phyloP scores from a whole-genome alignment of 768 basidiomycete genomes.

The Xerocomus potaroensis region DNA sequence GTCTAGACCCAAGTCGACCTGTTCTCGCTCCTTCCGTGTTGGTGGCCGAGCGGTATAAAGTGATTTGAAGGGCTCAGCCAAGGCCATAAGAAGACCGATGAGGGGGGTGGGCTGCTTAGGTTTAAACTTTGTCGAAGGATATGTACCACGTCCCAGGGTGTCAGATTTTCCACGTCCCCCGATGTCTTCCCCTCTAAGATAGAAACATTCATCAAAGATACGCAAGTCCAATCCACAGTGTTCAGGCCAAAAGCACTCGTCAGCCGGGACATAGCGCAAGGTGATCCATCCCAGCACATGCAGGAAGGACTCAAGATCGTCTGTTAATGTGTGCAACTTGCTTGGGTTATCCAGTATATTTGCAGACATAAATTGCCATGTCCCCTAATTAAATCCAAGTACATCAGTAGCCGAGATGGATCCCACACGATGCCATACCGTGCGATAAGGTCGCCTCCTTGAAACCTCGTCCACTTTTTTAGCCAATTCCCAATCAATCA shows the following conservation, averaged over 20 bases:
- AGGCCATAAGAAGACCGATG: not conserved
- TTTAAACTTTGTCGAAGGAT: not conserved
- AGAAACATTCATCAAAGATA: not conserved
- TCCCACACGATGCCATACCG: not conserved
- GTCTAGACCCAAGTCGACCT: no score
- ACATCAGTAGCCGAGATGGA: not conserved
- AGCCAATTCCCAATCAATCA: constrained; percentile 29
- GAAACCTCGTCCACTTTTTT: not conserved
- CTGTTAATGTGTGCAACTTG: constrained; percentile 20
- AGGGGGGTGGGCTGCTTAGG: not conserved
- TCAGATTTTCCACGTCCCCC: not conserved
- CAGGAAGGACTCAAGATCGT: constrained; percentile 33
- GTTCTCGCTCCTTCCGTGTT: not conserved
- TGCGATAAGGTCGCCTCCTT: not conserved
- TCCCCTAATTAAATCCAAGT: not conserved
- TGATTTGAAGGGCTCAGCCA: not conserved
- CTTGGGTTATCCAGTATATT: constrained; percentile 14
- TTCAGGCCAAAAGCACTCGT: not conserved
- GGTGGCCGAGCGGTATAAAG: not conserved
- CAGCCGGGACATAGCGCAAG: not conserved
- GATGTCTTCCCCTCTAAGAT: no score
- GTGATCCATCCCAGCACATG: constrained; percentile 2
- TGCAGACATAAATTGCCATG: constrained; percentile 6
- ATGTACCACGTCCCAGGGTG: not conserved
- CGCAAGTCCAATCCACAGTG: no score